Conservation (phyloP, 441 rosid species). For the Manihot esculenta region DNA sequence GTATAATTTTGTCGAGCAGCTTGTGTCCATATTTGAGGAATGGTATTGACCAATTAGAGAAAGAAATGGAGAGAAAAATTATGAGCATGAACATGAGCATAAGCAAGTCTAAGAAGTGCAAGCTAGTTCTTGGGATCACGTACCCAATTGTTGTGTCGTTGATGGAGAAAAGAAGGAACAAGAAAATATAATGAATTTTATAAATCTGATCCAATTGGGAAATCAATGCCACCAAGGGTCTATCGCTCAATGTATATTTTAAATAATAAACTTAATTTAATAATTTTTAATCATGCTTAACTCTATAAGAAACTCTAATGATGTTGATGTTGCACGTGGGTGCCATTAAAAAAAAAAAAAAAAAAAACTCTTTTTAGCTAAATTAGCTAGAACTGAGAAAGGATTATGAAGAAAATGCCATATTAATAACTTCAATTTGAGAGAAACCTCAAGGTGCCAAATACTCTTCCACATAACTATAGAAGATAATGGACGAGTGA, state of each 20-base stretch:
- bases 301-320: no score
- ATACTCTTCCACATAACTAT: no score
- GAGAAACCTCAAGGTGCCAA: no score
- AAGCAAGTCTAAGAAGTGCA: constrained; percentile 36
- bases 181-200: constrained; percentile 24
- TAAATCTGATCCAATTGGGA: constrained; percentile 36
- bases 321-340: no score
- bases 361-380: no score
- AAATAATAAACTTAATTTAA: no score
- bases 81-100: constrained; percentile 22
- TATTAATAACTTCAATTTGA: no score
- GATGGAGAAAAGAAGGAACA: constrained; percentile 33
- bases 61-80: constrained; percentile 35
- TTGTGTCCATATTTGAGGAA: constrained; percentile 50
- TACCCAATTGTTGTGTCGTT: neutral
- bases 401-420: no score
- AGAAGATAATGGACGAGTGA: no score
- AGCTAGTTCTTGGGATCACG: constrained; percentile 56
- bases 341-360: no score
- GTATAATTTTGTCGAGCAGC: constrained; percentile 54
- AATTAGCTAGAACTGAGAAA: no score
- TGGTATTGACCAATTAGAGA: constrained; percentile 46
- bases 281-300: no score
- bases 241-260: constrained; percentile 25
- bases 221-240: constrained; percentile 2